Conservation (phyloP, 2,329 filamentous ascomycete species). For the Arthrobotrys iridis region DNA sequence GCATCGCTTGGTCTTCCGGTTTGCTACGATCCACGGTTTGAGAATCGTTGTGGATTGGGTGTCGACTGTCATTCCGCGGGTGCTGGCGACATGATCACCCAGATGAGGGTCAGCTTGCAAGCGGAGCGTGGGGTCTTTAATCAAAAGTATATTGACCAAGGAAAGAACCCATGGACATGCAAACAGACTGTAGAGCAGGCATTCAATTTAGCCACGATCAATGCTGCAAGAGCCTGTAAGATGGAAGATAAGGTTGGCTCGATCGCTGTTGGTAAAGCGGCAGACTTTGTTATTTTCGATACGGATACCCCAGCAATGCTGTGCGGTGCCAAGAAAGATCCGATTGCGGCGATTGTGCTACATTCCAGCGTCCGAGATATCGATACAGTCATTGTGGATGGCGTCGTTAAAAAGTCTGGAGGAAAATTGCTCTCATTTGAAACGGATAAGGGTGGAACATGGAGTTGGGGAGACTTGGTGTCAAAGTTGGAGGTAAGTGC, state of each 20-base stretch:
- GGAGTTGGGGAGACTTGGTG: conserved; percentile 60
- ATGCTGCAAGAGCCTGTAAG: conserved; percentile 63
- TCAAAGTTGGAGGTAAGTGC: conserved; percentile 59
- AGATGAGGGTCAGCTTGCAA: conserved; percentile 61
- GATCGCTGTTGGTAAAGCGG: conserved; percentile 64
- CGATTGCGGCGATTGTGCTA: conserved; percentile 63
- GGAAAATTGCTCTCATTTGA: conserved; percentile 59
- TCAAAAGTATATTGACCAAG: conserved; percentile 57
- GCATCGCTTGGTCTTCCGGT: conserved; percentile 63
- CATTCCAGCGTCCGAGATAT: conserved; percentile 63
- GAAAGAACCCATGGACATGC: conserved; percentile 57
- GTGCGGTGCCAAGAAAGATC: conserved; percentile 62
- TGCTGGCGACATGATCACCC: conserved; percentile 59
- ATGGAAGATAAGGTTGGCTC: conserved; percentile 64
- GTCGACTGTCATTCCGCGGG: conserved; percentile 61
- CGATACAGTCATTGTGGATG: conserved; percentile 64
- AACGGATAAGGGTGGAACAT: conserved; percentile 53
- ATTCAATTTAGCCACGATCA: conserved; percentile 66
- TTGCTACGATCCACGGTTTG: conserved; percentile 59
- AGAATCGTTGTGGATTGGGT: conserved; percentile 60
- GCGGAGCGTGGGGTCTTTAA: conserved; percentile 59
- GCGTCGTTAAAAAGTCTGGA: conserved; percentile 61
- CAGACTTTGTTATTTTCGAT: conserved; percentile 66
- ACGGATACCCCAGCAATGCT: conserved; percentile 62
- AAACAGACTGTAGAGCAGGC: conserved; percentile 62